Conservation (phyloP, 768 basidiomycete species). For the Mycena latifolia region DNA sequence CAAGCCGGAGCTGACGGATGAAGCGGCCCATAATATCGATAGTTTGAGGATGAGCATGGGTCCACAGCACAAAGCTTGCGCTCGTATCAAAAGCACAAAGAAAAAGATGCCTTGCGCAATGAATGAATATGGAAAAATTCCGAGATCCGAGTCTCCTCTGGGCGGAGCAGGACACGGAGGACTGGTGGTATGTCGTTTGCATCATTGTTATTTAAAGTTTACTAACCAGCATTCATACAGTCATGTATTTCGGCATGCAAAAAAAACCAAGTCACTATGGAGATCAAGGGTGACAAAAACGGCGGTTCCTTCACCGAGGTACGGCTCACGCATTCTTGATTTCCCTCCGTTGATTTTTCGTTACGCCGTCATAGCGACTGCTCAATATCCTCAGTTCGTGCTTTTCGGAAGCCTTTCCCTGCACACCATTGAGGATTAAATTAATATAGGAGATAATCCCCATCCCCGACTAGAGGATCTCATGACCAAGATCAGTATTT, state of each 20-base stretch:
- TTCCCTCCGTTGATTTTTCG: neutral
- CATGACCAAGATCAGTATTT: constrained; percentile 19
- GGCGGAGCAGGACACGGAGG: neutral
- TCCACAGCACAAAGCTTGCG: constrained; percentile 4
- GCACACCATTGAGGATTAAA: neutral
- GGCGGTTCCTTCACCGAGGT: constrained; percentile 24
- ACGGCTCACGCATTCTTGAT: neutral
- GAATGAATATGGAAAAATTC: neutral
- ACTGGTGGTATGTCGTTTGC: constrained; percentile 13
- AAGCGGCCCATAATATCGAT: neutral
- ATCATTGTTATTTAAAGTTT: neutral
- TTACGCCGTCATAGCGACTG: constrained; percentile 2
- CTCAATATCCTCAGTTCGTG: constrained; percentile 15
- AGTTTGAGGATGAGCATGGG: neutral
- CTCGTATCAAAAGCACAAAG: neutral
- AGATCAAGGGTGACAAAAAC: constrained; percentile 3
- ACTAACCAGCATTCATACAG: neutral
- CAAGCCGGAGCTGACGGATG: neutral
- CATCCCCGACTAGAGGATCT: constrained; percentile 18
- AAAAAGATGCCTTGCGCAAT: constrained; percentile 6
- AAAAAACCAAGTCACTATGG: constrained; percentile 9
- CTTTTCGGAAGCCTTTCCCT: too few species aligned
- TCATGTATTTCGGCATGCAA: constrained; percentile 21
- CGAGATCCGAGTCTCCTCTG: constrained; percentile 9
- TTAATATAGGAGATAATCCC: constrained; percentile 3